These are phyloP conservation scores for Termitomyces sp. DNA, from an alignment of 768 basidiomycete genomes.

Conservation along the genomic window DNA sequence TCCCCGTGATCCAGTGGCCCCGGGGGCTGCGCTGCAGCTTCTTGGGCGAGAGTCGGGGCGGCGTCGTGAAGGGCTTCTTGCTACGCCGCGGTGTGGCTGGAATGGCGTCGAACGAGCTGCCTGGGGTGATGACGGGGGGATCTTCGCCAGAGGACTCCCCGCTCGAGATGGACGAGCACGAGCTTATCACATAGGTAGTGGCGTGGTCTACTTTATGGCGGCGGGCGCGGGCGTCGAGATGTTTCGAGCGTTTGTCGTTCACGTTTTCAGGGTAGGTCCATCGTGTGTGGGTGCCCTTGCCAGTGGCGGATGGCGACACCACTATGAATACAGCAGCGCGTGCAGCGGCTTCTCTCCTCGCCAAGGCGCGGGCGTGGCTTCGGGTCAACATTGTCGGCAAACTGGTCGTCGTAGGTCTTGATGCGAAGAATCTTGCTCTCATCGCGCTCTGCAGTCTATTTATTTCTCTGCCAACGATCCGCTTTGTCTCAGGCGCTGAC, in stretches of 20 bases:
- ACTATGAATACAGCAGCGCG: not conserved
- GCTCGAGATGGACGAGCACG: conserved; percentile 4
- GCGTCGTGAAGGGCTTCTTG: conserved; percentile 2
- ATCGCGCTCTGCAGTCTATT: not conserved
- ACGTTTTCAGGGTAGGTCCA: conserved; percentile 4
- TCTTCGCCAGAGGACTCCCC: not conserved
- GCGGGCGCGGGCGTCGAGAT: not conserved
- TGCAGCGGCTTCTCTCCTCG: not conserved
- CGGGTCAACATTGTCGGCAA: conserved; percentile 7
- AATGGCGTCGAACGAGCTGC: not conserved
- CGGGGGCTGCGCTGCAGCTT: conserved; percentile 12
- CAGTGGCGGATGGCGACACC: conserved; percentile 6
- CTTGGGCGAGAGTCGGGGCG: conserved; percentile 5
- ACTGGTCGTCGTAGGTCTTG: not conserved
- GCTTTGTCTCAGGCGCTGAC: not conserved
- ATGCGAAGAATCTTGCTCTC: not conserved
- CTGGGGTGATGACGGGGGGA: not conserved
- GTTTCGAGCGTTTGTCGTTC: not conserved
- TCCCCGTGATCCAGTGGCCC: conserved; percentile 4
- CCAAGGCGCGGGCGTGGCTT: conserved; percentile 8
- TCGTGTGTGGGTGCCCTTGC: conserved; percentile 8
- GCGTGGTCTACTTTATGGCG: not conserved
- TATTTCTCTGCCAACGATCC: not conserved
- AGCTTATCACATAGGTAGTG: not conserved
- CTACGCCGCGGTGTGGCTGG: conserved; percentile 3